Evolutionary conservation across 441 rosid species (phyloP).

Genomic region (Gossypium schwendimanii): DNA sequence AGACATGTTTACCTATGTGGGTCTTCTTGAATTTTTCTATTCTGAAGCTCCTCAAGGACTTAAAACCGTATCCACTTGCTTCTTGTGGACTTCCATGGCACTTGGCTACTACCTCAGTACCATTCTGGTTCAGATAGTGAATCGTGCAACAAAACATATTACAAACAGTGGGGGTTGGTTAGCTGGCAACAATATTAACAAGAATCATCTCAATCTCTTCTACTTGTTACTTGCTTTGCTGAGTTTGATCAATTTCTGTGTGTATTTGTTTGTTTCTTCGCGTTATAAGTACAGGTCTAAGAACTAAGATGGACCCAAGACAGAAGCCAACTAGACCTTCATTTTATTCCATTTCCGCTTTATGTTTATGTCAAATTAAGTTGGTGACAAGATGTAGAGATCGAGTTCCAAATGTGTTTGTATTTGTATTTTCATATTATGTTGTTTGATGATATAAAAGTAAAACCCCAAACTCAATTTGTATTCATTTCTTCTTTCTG

Average conservation of each 20-base stretch:
- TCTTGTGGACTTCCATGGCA: constrained; percentile 59
- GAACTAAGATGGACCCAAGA: background rate
- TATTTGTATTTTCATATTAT: background rate
- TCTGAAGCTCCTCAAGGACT: constrained; percentile 50
- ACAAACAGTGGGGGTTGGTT: constrained; percentile 51
- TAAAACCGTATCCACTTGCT: constrained; percentile 50
- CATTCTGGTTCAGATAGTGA: constrained; percentile 41
- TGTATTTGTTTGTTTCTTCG: constrained; percentile 35
- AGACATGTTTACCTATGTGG: constrained; percentile 50
- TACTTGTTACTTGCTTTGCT: constrained; percentile 37
- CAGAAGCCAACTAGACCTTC: background rate
- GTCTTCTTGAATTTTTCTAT: constrained; percentile 54
- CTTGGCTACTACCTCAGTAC: constrained; percentile 46
- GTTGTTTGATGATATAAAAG: background rate
- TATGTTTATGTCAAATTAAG: background rate
- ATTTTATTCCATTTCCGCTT: background rate
- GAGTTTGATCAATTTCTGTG: constrained; percentile 44
- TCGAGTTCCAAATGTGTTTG: background rate
- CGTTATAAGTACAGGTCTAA: constrained; percentile 41
- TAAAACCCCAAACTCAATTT: background rate
- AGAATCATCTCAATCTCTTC: constrained; percentile 52
- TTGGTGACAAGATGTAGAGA: background rate
- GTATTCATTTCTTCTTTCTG: background rate
- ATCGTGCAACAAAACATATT: constrained; percentile 28
- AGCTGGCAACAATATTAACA: constrained; percentile 52